These are phyloP conservation scores for Rhododendron mucronatum DNA, from an alignment of 148 eudicot genomes.

Conservation along the genomic window DNA sequence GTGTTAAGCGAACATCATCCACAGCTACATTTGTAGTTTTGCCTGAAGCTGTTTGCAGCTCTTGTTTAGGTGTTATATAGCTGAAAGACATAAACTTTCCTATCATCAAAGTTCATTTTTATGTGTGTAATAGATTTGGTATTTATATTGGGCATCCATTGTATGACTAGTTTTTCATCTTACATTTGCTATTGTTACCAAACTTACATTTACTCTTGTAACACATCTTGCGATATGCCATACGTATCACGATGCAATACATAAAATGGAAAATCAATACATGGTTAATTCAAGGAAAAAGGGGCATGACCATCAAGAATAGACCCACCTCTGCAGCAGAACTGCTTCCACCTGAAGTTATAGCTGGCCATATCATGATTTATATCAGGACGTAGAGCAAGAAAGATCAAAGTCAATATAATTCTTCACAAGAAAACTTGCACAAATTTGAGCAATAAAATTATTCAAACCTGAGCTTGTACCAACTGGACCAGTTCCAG, in stretches of 20 bases:
- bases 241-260: not conserved
- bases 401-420: not conserved
- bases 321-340: conserved; percentile 51
- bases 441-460: conserved; percentile 1
- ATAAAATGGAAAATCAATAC: not conserved
- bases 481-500: conserved; percentile 47
- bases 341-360: conserved; percentile 49
- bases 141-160: not conserved
- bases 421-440: not conserved
- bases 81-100: not conserved
- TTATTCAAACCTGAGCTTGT: conserved; percentile 52
- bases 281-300: not conserved
- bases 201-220: not conserved
- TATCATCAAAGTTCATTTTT: not conserved
- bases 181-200: not conserved
- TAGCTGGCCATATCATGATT: conserved; percentile 30
- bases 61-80: no score
- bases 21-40: no score
- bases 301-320: not conserved
- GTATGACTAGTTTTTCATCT: not conserved
- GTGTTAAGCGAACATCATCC: no score
- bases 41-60: no score
- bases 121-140: not conserved
- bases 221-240: not conserved
- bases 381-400: not conserved